phyloP scores from a whole-genome alignment of 2,329 filamentous ascomycete species.

The Lachnellula cervina region DNA sequence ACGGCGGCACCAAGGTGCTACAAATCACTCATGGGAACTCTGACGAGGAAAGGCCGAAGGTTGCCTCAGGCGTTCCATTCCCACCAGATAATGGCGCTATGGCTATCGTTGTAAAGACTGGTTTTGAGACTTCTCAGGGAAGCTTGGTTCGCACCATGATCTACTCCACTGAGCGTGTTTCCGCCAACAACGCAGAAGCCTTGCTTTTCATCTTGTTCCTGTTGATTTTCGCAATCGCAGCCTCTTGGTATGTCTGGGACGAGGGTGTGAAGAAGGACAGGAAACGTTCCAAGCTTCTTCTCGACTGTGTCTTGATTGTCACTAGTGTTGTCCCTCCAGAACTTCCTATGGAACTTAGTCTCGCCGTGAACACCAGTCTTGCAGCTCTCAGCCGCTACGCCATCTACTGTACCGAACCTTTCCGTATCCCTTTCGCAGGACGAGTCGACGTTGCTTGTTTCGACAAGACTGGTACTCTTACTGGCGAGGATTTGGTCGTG shows the following conservation, averaged over 20 bases:
- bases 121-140: slow-evolving; percentile 97
- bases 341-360: slow-evolving; percentile 93
- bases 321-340: slow-evolving; percentile 98
- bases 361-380: slow-evolving; percentile 96
- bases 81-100: slow-evolving; percentile 91
- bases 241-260: slow-evolving; percentile 98
- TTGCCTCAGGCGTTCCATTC: slow-evolving; percentile 71
- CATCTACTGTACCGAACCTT: slow-evolving; percentile 98
- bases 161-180: slow-evolving; percentile 96
- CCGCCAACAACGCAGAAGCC: slow-evolving; percentile 95
- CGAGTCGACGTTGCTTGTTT: slow-evolving; percentile 96
- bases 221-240: slow-evolving; percentile 90
- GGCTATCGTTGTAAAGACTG: slow-evolving; percentile 93
- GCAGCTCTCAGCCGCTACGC: slow-evolving; percentile 91
- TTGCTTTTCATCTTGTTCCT: slow-evolving; percentile 97
- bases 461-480: slow-evolving; percentile 96
- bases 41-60: slow-evolving; percentile 66
- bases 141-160: slow-evolving; percentile 99
- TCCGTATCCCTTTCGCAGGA: slow-evolving; percentile 94
- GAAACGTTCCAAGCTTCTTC: slow-evolving; percentile 92
- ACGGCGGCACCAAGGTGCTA: slow-evolving; percentile 94
- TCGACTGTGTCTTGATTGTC: slow-evolving; percentile 96
- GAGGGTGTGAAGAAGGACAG: slow-evolving; percentile 92
- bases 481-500: slow-evolving; percentile 92
- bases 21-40: slow-evolving; percentile 86